Percentiles rank a stretch among this genome's conserved stretches.
Evolutionary conservation across 1,284 basidiomycete species (phyloP).

Genomic region (Boletus calvinii): DNA sequence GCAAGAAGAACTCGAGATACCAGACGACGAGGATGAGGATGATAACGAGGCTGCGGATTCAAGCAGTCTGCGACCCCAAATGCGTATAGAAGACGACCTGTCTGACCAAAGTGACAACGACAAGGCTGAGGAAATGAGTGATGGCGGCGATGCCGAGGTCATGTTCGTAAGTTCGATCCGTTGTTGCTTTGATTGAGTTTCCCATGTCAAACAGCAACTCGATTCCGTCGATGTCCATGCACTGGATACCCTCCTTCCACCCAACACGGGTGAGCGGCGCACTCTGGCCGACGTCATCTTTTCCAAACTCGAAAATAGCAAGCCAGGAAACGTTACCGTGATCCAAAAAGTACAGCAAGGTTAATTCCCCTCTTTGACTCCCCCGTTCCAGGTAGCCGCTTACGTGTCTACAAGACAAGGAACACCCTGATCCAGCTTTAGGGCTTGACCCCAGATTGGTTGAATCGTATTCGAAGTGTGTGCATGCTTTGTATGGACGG

Average conservation of each 20-base stretch:
- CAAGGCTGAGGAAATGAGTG: slow-evolving; percentile 43
- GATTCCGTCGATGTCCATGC: slow-evolving; percentile 86
- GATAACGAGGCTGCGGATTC: slow-evolving; percentile 37
- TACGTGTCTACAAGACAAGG: slow-evolving; percentile 44
- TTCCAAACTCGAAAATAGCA: slow-evolving; percentile 76
- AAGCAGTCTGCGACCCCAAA: slow-evolving; percentile 40
- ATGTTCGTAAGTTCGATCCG: slow-evolving; percentile 53
- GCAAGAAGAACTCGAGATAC: slow-evolving; percentile 82
- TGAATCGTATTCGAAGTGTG: slow-evolving; percentile 91
- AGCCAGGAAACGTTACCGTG: slow-evolving; percentile 48
- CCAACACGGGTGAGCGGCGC: slow-evolving; percentile 69
- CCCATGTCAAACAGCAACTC: slow-evolving; percentile 64
- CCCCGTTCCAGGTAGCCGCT: neutral
- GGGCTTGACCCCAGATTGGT: slow-evolving; percentile 97
- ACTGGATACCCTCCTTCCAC: slow-evolving; percentile 76
- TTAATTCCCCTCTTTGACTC: slow-evolving; percentile 26
- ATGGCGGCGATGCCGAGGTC: slow-evolving; percentile 54
- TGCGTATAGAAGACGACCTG: slow-evolving; percentile 36
- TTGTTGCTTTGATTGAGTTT: slow-evolving; percentile 1
- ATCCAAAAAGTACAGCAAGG: slow-evolving; percentile 62
- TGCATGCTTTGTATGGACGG: neutral
- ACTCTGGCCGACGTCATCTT: slow-evolving; percentile 97
- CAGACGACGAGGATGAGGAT: slow-evolving; percentile 46
- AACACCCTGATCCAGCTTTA: slow-evolving; percentile 81
- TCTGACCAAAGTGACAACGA: slow-evolving; percentile 55